Evolutionary conservation across 805 yeast genomes (phyloP).

Genomic region (Candida sithepensis): DNA sequence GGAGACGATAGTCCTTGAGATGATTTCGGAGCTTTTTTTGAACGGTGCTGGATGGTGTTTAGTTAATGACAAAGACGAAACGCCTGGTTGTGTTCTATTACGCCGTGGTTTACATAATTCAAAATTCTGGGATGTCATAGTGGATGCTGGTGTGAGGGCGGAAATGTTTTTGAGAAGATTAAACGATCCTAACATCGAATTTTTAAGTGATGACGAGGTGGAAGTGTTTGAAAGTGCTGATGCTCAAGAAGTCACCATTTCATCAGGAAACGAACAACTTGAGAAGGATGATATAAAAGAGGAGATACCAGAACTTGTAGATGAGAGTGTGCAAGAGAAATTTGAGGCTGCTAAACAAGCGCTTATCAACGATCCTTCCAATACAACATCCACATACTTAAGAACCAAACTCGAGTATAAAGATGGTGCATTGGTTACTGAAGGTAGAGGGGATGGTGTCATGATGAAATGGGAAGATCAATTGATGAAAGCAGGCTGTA

Average conservation of each 20-base stretch:
- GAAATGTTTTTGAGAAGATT: conserved; percentile 76
- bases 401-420: conserved; percentile 63
- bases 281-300: conserved; percentile 10
- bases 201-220: conserved; percentile 41
- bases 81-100: conserved; percentile 80
- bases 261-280: conserved; percentile 16
- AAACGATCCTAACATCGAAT: conserved; percentile 59
- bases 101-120: conserved; percentile 43
- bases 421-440: conserved; percentile 68
- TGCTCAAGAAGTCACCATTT: conserved; percentile 13
- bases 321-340: conserved; percentile 5
- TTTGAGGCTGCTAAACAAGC: conserved; percentile 21
- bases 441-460: conserved; percentile 77
- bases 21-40: conserved; percentile 68
- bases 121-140: conserved; percentile 45
- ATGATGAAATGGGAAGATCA: conserved; percentile 97
- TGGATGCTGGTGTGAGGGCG: conserved; percentile 88
- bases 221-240: conserved; percentile 19
- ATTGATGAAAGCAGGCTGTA: conserved; percentile 78
- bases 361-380: conserved; percentile 51
- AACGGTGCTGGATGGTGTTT: conserved; percentile 94
- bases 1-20: conserved; percentile 39
- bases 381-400: conserved; percentile 60
- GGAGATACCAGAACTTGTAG: conserved; percentile 1
- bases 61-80: conserved; percentile 63